phyloP scores from a whole-genome alignment of 768 basidiomycete species.

The Dioszegia hungarica region DNA sequence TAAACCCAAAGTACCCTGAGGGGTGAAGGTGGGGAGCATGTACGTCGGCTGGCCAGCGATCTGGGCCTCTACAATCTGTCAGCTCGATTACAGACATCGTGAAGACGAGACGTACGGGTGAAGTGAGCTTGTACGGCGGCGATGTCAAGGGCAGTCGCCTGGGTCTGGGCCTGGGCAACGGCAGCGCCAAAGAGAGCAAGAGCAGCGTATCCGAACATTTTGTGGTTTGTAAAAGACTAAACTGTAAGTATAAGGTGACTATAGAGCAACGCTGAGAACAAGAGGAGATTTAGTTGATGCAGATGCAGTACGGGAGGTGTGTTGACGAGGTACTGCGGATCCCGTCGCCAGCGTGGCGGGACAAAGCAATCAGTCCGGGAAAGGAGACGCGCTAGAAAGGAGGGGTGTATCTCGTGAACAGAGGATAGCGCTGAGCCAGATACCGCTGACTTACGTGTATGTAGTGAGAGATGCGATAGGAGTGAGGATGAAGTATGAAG shows the following conservation, averaged over 20 bases:
- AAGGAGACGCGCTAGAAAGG: too few species aligned
- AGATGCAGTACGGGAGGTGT: too few species aligned
- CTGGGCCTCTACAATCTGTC: slow-evolving; percentile 1
- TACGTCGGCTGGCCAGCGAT: slow-evolving; percentile 58
- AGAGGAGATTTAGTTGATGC: too few species aligned
- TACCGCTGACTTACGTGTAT: too few species aligned
- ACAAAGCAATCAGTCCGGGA: too few species aligned
- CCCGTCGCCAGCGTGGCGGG: too few species aligned
- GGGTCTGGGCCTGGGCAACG: slow-evolving; percentile 52
- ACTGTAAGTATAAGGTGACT: not conserved
- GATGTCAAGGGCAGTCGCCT: slow-evolving; percentile 53
- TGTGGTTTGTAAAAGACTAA: slow-evolving; percentile 5
- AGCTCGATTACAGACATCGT: not conserved
- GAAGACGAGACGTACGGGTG: slow-evolving; percentile 29
- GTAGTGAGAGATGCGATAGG: too few species aligned
- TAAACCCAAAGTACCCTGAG: slow-evolving; percentile 58
- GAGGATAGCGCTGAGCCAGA: too few species aligned
- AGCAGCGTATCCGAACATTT: slow-evolving; percentile 18
- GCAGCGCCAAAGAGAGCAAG: slow-evolving; percentile 27
- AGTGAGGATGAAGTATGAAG: too few species aligned
- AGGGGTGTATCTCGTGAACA: too few species aligned
- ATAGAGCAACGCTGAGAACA: not conserved
- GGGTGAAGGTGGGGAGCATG: slow-evolving; percentile 60
- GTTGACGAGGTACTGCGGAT: too few species aligned
- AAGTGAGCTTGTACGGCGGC: slow-evolving; percentile 68